Evolutionary conservation across 2,329 filamentous ascomycete species (phyloP).

Genomic region (Penicillium sp.): DNA sequence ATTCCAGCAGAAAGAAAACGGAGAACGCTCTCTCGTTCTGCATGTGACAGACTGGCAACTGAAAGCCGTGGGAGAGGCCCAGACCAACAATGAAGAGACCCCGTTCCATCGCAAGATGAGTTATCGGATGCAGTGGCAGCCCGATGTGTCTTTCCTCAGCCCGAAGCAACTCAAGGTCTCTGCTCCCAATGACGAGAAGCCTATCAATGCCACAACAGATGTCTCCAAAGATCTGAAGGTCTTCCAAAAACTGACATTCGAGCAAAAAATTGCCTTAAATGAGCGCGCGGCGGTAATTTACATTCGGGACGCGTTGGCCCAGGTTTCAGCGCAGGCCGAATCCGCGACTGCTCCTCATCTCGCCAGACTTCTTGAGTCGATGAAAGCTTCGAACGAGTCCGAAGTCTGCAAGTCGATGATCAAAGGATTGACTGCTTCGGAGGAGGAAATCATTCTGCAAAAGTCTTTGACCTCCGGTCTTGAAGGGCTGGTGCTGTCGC

Average conservation of each 20-base stretch:
- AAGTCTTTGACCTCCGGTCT: conserved; percentile 1
- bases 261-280: conserved; percentile 5
- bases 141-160: background rate
- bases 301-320: background rate
- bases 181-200: background rate
- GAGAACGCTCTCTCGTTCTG: conserved; percentile 1
- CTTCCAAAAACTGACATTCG: background rate
- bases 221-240: background rate
- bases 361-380: background rate
- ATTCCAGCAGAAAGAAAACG: conserved; percentile 4
- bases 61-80: conserved; percentile 2
- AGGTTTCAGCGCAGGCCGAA: background rate
- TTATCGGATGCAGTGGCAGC: conserved; percentile 8
- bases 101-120: conserved; percentile 4
- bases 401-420: conserved; percentile 1
- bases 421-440: background rate
- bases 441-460: conserved; percentile 2
- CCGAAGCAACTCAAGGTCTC: background rate
- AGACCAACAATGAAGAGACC: background rate
- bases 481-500: conserved; percentile 4
- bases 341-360: background rate
- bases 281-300: conserved; percentile 3
- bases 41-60: conserved; percentile 5
- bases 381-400: background rate
- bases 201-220: background rate